Conservation (phyloP, 257 asterid genomes). For the Vinca minor region DNA sequence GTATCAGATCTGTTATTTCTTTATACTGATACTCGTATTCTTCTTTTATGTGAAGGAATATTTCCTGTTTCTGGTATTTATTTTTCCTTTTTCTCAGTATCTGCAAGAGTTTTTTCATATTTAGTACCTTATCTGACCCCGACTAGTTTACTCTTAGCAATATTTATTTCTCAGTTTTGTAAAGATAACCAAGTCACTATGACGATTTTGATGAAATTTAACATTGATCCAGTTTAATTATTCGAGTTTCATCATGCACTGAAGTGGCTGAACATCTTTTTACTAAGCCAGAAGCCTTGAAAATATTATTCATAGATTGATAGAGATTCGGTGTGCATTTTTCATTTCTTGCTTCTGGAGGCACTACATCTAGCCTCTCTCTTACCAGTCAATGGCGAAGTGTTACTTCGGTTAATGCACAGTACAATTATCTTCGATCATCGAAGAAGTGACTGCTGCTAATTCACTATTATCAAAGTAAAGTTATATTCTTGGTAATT, state of each 20-base stretch:
- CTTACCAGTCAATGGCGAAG: background rate
- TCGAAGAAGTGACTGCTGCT: background rate
- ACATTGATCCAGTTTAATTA: background rate
- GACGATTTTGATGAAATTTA: background rate
- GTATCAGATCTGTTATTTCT: too few relatives aligned
- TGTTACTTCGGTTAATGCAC: background rate
- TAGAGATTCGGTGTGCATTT: background rate
- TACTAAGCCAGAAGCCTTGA: background rate
- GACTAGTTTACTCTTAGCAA: background rate
- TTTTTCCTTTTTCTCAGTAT: background rate
- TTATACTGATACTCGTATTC: background rate
- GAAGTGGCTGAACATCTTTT: too few relatives aligned
- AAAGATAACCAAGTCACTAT: background rate
- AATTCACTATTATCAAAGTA: background rate
- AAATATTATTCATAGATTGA: background rate
- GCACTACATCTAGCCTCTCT: background rate
- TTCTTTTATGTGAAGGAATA: background rate
- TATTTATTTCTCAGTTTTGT: background rate
- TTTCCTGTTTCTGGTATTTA: background rate
- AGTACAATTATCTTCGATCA: background rate
- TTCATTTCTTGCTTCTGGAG: background rate
- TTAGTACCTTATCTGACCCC: background rate
- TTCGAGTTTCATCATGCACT: background rate
- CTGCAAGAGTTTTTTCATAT: background rate
- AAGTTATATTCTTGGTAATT: too few relatives aligned